Conservation (phyloP, 1,284 basidiomycete species). For the Sanghuangporus baumii region DNA sequence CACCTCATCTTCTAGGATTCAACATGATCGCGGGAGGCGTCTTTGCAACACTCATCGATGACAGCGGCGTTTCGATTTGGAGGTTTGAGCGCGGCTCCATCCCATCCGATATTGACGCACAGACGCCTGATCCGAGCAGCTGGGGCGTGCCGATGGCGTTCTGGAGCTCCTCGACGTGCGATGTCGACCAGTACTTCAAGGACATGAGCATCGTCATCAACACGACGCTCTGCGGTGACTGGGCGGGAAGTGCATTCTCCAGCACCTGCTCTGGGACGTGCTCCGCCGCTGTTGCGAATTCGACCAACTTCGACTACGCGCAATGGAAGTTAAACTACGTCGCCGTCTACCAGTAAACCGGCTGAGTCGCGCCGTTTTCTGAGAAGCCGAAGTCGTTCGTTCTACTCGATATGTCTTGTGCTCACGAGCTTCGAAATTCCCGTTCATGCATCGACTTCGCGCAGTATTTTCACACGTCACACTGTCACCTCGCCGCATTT, state of each 20-base stretch:
- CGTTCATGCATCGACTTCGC: not conserved
- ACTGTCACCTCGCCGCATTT: not conserved
- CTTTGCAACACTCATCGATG: constrained; percentile 68
- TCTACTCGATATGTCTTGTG: not conserved
- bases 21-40: constrained; percentile 69
- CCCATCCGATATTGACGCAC: constrained; percentile 59
- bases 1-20: constrained; percentile 34
- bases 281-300: constrained; percentile 54
- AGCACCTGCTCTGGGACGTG: constrained; percentile 50
- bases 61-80: constrained; percentile 70
- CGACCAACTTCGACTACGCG: constrained; percentile 53
- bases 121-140: constrained; percentile 50
- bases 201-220: constrained; percentile 68
- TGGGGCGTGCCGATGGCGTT: constrained; percentile 70
- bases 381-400: not conserved
- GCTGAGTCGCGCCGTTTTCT: not conserved
- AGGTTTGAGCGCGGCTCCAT: constrained; percentile 63
- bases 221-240: constrained; percentile 65
- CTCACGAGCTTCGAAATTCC: not conserved
- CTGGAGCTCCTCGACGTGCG: constrained; percentile 58
- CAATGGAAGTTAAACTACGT: constrained; percentile 51
- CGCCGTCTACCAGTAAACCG: constrained; percentile 28
- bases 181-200: constrained; percentile 62
- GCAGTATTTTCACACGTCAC: not conserved
- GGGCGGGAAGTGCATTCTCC: constrained; percentile 52